Base-by-base conservation (phyloP, 2,329 filamentous ascomycete genomes). In the Furcasterigmium sp. region DNA sequence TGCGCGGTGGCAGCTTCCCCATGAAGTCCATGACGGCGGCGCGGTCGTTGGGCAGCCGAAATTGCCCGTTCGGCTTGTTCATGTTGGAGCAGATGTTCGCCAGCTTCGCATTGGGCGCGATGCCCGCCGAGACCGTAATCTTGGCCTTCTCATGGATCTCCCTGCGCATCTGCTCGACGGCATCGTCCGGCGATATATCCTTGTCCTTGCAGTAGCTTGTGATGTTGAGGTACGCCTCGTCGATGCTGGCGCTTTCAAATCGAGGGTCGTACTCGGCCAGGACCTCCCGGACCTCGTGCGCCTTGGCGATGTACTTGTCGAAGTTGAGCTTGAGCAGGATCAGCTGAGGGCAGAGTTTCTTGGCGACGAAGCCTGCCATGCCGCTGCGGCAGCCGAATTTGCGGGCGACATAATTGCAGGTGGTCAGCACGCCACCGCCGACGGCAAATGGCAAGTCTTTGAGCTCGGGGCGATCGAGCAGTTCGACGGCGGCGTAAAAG, bases 41-140 rank as follows among this genome's bases (percentile, higher is more conserved):
- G 9, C 91, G 76, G 32, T 95, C 84, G 41, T 76, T 86, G 0
- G 84, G 75, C 2, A 97, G 69, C 9, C 78, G 67, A 53, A 85
- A 97, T 58, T 97, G 93, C 0, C 93, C 93, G 54, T 98, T 95
- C 0, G 93, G 93, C 58, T 98, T 98, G 64, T 97, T 96, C 61
- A 85, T 80, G 58, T 98, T 96, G 15, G 89, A 95, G 54, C 86
- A 89, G 25, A 98, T 95, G 64, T 98, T 98, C 23, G 93, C 91
- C 13, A 98, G 73, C 58, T 90, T 91, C 1, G 91, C 84, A 61
- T 98, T 98, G 2, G 89, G 86, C 1, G 90, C 91, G 47, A 98
- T 95, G 1, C 93, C 93, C 1, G 91, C 93, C 14, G 91, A 96
- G 4, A 98, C 84, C 0, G 91, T 96, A 44, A 98, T 84, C 30